Conservation (phyloP, 2,329 filamentous ascomycete species). For the Kalaharituber pfeilii region DNA sequence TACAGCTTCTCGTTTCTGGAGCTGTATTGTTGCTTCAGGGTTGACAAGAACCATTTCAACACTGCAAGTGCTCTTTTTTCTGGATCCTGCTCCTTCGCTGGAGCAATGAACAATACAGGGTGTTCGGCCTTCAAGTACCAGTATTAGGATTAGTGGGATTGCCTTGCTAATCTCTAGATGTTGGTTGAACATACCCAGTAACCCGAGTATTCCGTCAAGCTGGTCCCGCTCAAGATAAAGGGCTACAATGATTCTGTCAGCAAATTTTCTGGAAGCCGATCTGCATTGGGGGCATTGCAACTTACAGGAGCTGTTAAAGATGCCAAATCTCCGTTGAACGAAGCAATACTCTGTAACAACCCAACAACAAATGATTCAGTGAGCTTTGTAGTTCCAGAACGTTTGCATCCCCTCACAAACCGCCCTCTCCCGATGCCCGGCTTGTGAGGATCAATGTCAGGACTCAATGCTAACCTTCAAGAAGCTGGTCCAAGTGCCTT, state of each 20-base stretch:
- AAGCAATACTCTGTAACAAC: slow-evolving; percentile 45
- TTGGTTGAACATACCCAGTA: slow-evolving; percentile 47
- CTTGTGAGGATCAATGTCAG: not conserved
- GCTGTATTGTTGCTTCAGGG: slow-evolving; percentile 69
- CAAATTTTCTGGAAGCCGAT: slow-evolving; percentile 49
- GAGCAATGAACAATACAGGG: slow-evolving; percentile 60
- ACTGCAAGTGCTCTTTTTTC: slow-evolving; percentile 71
- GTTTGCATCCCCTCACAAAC: too few species aligned
- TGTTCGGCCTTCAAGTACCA: slow-evolving; percentile 43
- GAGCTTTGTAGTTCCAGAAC: too few species aligned
- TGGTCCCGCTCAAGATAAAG: slow-evolving; percentile 64
- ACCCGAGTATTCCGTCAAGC: slow-evolving; percentile 61
- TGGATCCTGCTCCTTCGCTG: slow-evolving; percentile 59
- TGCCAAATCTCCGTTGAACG: slow-evolving; percentile 66
- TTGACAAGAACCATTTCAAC: slow-evolving; percentile 91
- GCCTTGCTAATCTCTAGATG: too few species aligned
- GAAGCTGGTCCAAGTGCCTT: not conserved
- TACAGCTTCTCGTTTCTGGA: slow-evolving; percentile 23
- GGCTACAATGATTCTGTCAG: slow-evolving; percentile 56
- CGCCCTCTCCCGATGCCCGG: not conserved
- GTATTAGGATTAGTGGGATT: not conserved
- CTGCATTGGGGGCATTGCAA: not conserved
- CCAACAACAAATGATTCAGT: not conserved
- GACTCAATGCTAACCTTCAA: not conserved
- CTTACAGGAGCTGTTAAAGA: slow-evolving; percentile 52